phyloP scores from a whole-genome alignment of 345 rosid genomes.

The Raphanus sativus region DNA sequence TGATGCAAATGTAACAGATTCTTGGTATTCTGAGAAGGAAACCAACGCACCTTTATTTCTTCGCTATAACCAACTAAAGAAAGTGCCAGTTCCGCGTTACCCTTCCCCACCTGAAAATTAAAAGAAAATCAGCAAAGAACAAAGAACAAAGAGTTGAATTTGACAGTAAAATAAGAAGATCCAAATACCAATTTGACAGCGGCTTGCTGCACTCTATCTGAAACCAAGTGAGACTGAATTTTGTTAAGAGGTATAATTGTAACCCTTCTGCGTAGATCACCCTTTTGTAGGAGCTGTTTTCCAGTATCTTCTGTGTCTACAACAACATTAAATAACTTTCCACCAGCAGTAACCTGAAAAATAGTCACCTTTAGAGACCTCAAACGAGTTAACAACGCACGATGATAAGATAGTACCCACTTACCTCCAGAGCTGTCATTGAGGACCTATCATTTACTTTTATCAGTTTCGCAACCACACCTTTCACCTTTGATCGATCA shows the following conservation, averaged over 20 bases:
- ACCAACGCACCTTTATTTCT: slow-evolving; percentile 60
- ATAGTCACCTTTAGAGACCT: slow-evolving; percentile 15
- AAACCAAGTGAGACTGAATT: slow-evolving; percentile 65
- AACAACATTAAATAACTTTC: slow-evolving; percentile 82
- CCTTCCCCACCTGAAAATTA: slow-evolving; percentile 78
- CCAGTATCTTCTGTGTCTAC: slow-evolving; percentile 94
- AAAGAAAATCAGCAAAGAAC: slow-evolving; percentile 5
- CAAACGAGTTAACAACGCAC: slow-evolving; percentile 3
- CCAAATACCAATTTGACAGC: slow-evolving; percentile 70
- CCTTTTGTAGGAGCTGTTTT: slow-evolving; percentile 89
- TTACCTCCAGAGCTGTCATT: slow-evolving; percentile 93
- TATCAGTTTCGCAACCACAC: slow-evolving; percentile 89
- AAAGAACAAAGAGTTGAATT: background rate
- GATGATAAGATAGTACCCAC: slow-evolving; percentile 12
- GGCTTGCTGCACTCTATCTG: slow-evolving; percentile 66
- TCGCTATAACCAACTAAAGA: slow-evolving; percentile 80
- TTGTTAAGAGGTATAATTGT: slow-evolving; percentile 89
- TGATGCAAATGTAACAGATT: background rate
- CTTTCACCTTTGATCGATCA: slow-evolving; percentile 92
- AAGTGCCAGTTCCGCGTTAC: slow-evolving; percentile 86
- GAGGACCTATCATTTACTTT: slow-evolving; percentile 77
- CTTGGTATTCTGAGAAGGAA: slow-evolving; percentile 3
- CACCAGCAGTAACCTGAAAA: slow-evolving; percentile 88
- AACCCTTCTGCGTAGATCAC: slow-evolving; percentile 84
- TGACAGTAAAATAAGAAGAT: background rate